These are phyloP conservation scores for Paramecium bursaria DNA, from an alignment of 73 alveolate species.

Conservation along the genomic window DNA sequence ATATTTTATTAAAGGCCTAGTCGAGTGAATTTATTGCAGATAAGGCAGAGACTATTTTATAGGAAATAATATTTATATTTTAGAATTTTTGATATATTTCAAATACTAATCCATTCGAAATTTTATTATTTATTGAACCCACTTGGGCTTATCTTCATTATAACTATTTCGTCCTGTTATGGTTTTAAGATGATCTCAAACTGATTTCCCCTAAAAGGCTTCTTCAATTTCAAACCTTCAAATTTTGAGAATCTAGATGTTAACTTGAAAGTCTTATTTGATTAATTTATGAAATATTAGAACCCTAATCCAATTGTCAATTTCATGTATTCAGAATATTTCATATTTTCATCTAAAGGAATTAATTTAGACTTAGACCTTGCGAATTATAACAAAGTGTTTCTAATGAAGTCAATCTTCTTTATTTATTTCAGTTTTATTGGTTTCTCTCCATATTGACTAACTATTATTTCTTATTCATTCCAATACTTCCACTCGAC, in stretches of 20 bases:
- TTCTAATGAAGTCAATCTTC: neutral
- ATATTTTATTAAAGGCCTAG: no score
- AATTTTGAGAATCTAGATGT: neutral
- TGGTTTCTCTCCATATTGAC: slow-evolving; percentile 45
- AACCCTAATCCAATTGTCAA: slow-evolving; percentile 34
- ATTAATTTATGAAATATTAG: slow-evolving; percentile 8
- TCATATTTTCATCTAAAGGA: neutral
- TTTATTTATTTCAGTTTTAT: slow-evolving; percentile 30
- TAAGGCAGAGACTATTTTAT: no score
- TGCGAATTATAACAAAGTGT: neutral
- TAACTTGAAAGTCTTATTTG: neutral
- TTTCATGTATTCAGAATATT: neutral
- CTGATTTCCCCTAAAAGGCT: slow-evolving; percentile 67
- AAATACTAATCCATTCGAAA: no score
- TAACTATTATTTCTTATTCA: slow-evolving; percentile 32
- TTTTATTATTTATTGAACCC: no score
- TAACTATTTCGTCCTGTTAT: neutral
- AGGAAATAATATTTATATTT: no score
- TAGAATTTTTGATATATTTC: no score
- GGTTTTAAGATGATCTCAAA: slow-evolving; percentile 9
- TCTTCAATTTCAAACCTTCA: slow-evolving; percentile 54
- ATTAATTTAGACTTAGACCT: slow-evolving; percentile 3
- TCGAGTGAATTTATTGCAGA: no score
- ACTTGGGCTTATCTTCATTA: neutral
- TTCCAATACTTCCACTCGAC: slow-evolving; percentile 34